Conservation (phyloP, 257 asterid genomes). For the Solanum tarapatanum region DNA sequence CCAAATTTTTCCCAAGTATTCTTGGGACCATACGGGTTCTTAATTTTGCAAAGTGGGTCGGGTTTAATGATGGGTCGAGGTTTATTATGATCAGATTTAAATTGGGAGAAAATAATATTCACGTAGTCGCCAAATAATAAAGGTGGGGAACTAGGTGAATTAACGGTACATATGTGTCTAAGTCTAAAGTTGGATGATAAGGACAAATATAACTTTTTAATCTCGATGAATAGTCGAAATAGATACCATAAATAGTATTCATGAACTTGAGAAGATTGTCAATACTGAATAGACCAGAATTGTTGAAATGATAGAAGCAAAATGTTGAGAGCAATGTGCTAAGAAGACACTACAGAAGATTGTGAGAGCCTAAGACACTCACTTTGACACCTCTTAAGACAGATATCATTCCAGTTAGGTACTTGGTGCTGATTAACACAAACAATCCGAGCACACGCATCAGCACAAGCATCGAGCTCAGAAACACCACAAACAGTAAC, state of each 20-base stretch:
- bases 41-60: not conserved
- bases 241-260: not conserved
- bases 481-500: conserved; percentile 96
- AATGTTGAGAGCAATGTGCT: not conserved
- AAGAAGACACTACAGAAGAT: conserved; percentile 19
- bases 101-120: no score
- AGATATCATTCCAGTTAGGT: conserved; percentile 90
- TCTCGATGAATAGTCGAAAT: not conserved
- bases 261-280: not conserved
- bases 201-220: not conserved
- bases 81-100: not conserved
- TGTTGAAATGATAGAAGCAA: not conserved
- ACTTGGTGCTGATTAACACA: conserved; percentile 95
- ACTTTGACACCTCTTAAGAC: conserved; percentile 87
- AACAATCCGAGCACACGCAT: conserved; percentile 90
- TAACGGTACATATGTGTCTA: not conserved
- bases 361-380: conserved; percentile 79
- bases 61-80: not conserved
- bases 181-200: not conserved
- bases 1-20: no score
- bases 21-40: no score
- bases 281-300: not conserved
- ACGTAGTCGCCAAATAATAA: not conserved
- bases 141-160: not conserved
- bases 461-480: conserved; percentile 90